Evolutionary conservation across 441 rosid species (phyloP).

Genomic region (Gossypium trilobum): DNA sequence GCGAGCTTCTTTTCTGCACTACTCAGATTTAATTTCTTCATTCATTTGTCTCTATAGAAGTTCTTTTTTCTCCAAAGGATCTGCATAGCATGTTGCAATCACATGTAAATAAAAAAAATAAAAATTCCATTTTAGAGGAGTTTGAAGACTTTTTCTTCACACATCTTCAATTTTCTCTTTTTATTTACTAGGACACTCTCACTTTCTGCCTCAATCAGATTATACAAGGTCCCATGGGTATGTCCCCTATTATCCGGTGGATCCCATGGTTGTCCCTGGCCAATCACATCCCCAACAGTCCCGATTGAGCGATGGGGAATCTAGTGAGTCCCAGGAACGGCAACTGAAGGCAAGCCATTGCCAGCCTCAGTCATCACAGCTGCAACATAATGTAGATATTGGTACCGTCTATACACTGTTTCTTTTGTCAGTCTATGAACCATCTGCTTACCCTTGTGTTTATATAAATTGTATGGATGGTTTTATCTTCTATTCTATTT

Average conservation of each 20-base stretch:
- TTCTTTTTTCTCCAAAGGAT: neutral
- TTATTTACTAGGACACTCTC: neutral
- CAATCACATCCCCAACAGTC: slow-evolving; percentile 16
- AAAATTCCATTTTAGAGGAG: neutral
- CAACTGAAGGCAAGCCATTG: slow-evolving; percentile 9
- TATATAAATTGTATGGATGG: neutral
- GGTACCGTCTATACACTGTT: slow-evolving; percentile 15
- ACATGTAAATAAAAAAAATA: neutral
- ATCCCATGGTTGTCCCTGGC: slow-evolving; percentile 11
- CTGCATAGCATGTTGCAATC: neutral
- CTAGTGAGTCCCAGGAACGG: slow-evolving; percentile 8
- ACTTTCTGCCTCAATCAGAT: slow-evolving; percentile 11
- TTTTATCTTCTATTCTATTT: neutral
- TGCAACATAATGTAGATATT: slow-evolving; percentile 16
- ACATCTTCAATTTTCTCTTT: neutral
- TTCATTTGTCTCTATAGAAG: neutral
- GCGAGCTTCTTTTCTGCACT: neutral
- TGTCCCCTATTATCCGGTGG: slow-evolving; percentile 19
- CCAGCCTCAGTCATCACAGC: slow-evolving; percentile 17
- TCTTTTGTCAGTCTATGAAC: slow-evolving; percentile 1
- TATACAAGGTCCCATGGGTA: slow-evolving; percentile 11
- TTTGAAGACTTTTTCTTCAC: neutral
- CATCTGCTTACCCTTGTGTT: neutral
- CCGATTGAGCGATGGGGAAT: slow-evolving; percentile 13
- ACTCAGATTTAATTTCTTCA: neutral